Evolutionary conservation across 371 early-diverging fungal species (phyloP).

Genomic region (Mortierella sp.): DNA sequence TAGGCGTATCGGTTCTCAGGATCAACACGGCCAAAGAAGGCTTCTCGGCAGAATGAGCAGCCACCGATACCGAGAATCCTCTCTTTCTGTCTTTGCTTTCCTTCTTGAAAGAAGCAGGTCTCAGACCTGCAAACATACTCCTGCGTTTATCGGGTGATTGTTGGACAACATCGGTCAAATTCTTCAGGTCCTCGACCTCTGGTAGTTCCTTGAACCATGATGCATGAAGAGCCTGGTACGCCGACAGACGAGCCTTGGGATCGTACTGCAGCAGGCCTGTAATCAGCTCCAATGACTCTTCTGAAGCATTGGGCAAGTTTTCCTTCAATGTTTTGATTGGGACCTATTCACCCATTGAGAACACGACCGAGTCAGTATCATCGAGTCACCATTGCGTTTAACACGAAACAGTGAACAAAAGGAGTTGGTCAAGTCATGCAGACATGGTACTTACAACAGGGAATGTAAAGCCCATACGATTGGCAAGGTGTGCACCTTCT

Average conservation of each 20-base stretch:
- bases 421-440: background rate
- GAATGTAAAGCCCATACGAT: conserved; percentile 32
- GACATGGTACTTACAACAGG: conserved; percentile 18
- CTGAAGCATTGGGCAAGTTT: conserved; percentile 71
- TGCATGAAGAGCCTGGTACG: conserved; percentile 72
- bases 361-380: no score
- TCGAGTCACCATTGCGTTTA: no score
- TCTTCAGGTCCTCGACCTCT: conserved; percentile 23
- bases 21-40: conserved; percentile 6
- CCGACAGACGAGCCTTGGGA: conserved; percentile 84
- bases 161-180: conserved; percentile 31
- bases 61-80: conserved; percentile 8
- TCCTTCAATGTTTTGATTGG: conserved; percentile 65
- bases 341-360: conserved; percentile 58
- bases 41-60: conserved; percentile 3
- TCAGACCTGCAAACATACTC: conserved; percentile 40
- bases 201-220: conserved; percentile 73
- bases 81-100: conserved; percentile 25
- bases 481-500: conserved; percentile 30
- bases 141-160: conserved; percentile 43
- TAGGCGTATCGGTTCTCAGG: background rate
- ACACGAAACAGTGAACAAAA: no score
- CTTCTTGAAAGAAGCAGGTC: conserved; percentile 25
- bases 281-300: conserved; percentile 77
- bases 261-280: conserved; percentile 89